Percentiles rank a stretch among this genome's conserved stretches.
These are phyloP conservation scores for Tolypocladium endophyticum DNA, from an alignment of 2,329 filamentous ascomycete genomes.

Conservation along the genomic window DNA sequence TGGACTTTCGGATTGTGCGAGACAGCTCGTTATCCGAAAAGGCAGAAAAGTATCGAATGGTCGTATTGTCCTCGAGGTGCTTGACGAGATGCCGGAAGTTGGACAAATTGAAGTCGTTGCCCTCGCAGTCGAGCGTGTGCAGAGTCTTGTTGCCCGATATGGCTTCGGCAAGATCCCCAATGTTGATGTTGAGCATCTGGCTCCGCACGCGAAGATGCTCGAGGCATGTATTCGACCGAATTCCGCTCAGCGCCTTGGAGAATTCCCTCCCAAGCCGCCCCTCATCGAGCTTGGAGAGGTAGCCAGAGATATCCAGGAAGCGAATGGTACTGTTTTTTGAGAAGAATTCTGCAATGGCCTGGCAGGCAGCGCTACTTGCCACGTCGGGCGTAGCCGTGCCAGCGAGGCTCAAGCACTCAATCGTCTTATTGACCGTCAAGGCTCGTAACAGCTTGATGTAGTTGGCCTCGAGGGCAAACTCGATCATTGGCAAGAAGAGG, in stretches of 20 bases:
- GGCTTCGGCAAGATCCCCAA: slow-evolving; percentile 39
- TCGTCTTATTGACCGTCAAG: slow-evolving; percentile 36
- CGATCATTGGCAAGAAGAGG: slow-evolving; percentile 46
- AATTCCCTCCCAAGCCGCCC: slow-evolving; percentile 44
- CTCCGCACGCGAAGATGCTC: slow-evolving; percentile 44
- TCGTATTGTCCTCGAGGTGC: slow-evolving; percentile 29
- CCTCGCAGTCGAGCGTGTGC: slow-evolving; percentile 41
- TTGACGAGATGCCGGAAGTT: slow-evolving; percentile 36
- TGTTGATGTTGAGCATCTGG: slow-evolving; percentile 43
- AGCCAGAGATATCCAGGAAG: slow-evolving; percentile 47
- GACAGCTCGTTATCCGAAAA: slow-evolving; percentile 26
- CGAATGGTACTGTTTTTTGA: slow-evolving; percentile 37
- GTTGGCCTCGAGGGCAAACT: slow-evolving; percentile 39
- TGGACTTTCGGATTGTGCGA: slow-evolving; percentile 21
- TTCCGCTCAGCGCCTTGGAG: slow-evolving; percentile 36
- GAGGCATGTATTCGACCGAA: slow-evolving; percentile 31
- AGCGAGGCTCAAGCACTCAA: slow-evolving; percentile 41
- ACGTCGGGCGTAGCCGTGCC: slow-evolving; percentile 40
- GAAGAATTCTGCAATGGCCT: slow-evolving; percentile 39
- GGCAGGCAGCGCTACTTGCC: slow-evolving; percentile 34
- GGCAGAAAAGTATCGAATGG: slow-evolving; percentile 33
- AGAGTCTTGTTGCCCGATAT: slow-evolving; percentile 38
- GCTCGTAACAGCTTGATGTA: slow-evolving; percentile 40
- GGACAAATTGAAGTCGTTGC: slow-evolving; percentile 44
- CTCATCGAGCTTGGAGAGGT: slow-evolving; percentile 46